Conservation (phyloP, 306 rosid genomes). For the Delonix regia region DNA sequence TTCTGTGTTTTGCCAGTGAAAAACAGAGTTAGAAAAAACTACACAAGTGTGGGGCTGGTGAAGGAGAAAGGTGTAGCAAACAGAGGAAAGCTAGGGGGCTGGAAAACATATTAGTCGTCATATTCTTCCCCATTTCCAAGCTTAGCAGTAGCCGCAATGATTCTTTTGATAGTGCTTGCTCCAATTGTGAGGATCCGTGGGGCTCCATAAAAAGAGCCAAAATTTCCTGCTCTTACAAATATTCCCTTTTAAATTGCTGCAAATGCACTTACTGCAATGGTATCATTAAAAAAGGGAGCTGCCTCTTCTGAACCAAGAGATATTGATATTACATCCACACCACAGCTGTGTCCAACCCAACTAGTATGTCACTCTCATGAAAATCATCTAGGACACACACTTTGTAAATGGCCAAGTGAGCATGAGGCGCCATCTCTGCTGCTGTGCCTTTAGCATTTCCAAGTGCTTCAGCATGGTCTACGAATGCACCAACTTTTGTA, state of each 20-base stretch:
- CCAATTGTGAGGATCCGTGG: conserved; percentile 80
- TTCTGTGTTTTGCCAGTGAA: no score
- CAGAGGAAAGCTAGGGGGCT: conserved; percentile 46
- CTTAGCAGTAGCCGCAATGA: conserved; percentile 47
- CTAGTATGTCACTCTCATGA: conserved; percentile 46
- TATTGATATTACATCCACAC: conserved; percentile 71
- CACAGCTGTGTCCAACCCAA: conserved; percentile 57
- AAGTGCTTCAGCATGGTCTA: conserved; percentile 46
- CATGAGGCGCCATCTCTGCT: conserved; percentile 69
- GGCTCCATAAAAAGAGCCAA: conserved; percentile 65
- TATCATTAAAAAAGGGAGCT: conserved; percentile 54
- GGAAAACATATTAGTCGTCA: conserved; percentile 53
- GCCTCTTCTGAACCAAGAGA: conserved; percentile 51
- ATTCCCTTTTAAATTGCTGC: conserved; percentile 72
- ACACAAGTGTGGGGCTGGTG: no score
- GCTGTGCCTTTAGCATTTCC: conserved; percentile 84
- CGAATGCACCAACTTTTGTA: conserved; percentile 55
- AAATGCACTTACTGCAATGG: conserved; percentile 65
- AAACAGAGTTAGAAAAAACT: no score
- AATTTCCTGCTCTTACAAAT: conserved; percentile 75
- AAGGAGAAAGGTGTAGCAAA: conserved; percentile 46
- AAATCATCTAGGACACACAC: conserved; percentile 48
- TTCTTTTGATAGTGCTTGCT: conserved; percentile 68
- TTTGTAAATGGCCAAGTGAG: conserved; percentile 68
- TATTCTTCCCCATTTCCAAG: conserved; percentile 55